Base-by-base conservation (phyloP, 208 protist species). In the Trypanosoma grayi region DNA sequence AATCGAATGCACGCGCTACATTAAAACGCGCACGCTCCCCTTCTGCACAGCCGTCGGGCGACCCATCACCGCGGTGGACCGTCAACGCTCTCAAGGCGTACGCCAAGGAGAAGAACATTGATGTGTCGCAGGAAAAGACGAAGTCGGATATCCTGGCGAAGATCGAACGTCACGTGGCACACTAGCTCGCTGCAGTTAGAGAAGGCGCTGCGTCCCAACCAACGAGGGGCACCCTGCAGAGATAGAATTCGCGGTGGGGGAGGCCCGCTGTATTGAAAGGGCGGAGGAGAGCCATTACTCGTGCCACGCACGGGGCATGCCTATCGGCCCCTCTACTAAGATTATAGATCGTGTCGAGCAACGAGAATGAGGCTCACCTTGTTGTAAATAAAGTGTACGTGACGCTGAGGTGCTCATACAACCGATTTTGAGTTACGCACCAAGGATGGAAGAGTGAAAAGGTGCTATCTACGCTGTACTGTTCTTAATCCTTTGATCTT, bases 61-160 rank as follows among this genome's bases (percentile, higher is more conserved):
- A 58, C 11, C 81, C 83, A 18, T 79, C 65, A 50, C 40, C 48
- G 48, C 56, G 43, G 16, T 94, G 87, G 87, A 83, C 81, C 24
- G 54, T 94, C 18, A 60, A 72, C 2, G 75, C 62, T 34, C 66
- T 94, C 46, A 79, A 67, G 70, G 73, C 76, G 45, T 94, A 75
- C 45, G 87, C 87, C 3, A 73, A 83, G 59, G 70, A 84, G 10
- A 76, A 90, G 46, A 36, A 46, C 3, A 85, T 94, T 36, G n/a
- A 55, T 11, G 28, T 91, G 30, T 52, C 50, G 2, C 77, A 81
- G 1, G 48, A 70, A 10, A 65, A 68, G 20, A 78, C 46, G 10
- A 94, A 91, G 66, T 56, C 72, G 8, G 80, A 81, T 25, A 87
- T 94, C 31, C 73, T 94, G 24, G n/a, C 44, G 39, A 77, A 69